Percentiles rank a stretch among this genome's conserved stretches.
Conservation (phyloP, 169 alveolate genomes). For the Plasmodium chabaudi region DNA sequence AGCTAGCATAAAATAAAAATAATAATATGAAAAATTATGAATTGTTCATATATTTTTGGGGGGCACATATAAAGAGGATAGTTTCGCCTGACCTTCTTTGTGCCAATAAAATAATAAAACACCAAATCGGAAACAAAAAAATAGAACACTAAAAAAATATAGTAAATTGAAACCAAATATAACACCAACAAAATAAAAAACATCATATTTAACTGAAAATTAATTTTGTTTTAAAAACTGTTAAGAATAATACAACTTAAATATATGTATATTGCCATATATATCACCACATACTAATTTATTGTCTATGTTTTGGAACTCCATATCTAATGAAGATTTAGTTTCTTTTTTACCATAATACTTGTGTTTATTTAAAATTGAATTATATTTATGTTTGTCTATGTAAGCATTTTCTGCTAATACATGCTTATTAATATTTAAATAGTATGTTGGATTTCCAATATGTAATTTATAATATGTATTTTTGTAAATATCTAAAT, state of each 20-base stretch:
- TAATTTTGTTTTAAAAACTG: not conserved
- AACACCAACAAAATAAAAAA: too few species aligned
- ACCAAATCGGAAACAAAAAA: too few species aligned
- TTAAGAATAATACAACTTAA: slow-evolving; percentile 51
- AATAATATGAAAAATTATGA: slow-evolving; percentile 4
- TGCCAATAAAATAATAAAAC: not conserved
- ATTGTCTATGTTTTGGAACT: slow-evolving; percentile 49
- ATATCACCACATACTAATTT: slow-evolving; percentile 70
- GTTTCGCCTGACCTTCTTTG: not conserved
- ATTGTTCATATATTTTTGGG: not conserved
- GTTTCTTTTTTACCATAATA: slow-evolving; percentile 28
- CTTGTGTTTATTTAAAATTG: slow-evolving; percentile 40
- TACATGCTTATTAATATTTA: slow-evolving; percentile 47
- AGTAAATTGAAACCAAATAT: too few species aligned
- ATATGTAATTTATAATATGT: slow-evolving; percentile 44
- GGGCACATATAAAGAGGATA: not conserved
- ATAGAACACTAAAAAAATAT: too few species aligned
- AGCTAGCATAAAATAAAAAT: not conserved
- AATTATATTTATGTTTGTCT: slow-evolving; percentile 52
- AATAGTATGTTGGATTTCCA: slow-evolving; percentile 71
- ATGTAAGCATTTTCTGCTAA: slow-evolving; percentile 38
- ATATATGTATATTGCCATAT: slow-evolving; percentile 61
- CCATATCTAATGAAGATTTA: slow-evolving; percentile 15
- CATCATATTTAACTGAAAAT: too few species aligned
- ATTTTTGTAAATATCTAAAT: slow-evolving; percentile 60